Conservation (phyloP, 2,329 filamentous ascomycete genomes). For the Calonectria pseudoturangicola region DNA sequence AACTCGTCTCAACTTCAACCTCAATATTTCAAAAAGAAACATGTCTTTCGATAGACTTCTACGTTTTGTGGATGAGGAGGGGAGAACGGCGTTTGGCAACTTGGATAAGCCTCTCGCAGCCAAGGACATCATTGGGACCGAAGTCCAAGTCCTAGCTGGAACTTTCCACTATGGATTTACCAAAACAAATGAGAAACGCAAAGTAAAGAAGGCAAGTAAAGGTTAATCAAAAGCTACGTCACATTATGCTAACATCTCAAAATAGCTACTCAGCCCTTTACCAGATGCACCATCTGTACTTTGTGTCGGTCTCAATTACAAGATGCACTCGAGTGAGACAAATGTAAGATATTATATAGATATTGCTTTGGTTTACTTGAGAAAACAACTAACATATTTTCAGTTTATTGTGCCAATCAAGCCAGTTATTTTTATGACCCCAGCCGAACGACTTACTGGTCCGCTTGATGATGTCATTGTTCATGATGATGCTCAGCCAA, state of each 20-base stretch:
- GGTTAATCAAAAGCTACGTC: rapidly evolving
- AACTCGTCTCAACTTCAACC: too few relatives aligned
- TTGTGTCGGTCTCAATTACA: constrained; percentile 7
- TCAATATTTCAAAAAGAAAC: neutral
- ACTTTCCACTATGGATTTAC: constrained; percentile 8
- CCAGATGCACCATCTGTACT: neutral
- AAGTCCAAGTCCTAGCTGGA: constrained; percentile 6
- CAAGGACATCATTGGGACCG: constrained; percentile 2
- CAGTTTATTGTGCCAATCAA: neutral
- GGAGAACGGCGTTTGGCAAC: neutral
- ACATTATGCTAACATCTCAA: neutral
- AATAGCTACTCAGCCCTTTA: constrained; percentile 3
- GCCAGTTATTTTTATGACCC: constrained; percentile 16
- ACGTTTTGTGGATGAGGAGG: constrained; percentile 8
- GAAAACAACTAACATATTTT: neutral
- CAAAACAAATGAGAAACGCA: neutral
- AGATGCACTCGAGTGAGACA: constrained; percentile 8
- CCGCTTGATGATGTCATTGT: constrained; percentile 12
- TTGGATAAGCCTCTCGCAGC: constrained; percentile 13
- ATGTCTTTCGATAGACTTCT: constrained; percentile 17
- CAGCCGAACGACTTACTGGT: neutral
- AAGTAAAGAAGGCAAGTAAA: neutral
- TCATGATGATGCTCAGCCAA: neutral
- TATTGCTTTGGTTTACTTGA: neutral
- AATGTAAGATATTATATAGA: neutral